Evolutionary conservation across 441 rosid genomes (phyloP).

Genomic region (Melastoma candidum): DNA sequence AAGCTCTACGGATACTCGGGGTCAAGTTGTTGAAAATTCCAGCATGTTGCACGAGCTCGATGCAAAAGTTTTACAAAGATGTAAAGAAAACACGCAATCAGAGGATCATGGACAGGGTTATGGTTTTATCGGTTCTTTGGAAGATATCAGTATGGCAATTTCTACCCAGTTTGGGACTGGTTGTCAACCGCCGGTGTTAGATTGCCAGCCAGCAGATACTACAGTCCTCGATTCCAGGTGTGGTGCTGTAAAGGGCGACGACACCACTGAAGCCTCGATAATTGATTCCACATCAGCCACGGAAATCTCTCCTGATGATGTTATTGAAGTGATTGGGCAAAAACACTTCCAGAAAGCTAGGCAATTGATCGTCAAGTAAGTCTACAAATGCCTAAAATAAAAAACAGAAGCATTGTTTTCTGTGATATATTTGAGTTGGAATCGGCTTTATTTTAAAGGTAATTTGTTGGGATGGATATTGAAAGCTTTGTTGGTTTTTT

Average conservation of each 20-base stretch:
- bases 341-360: conserved; percentile 89
- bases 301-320: conserved; percentile 62
- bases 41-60: conserved; percentile 21
- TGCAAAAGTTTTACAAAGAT: conserved; percentile 24
- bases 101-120: conserved; percentile 11
- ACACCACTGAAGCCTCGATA: conserved; percentile 45
- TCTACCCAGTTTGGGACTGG: conserved; percentile 18
- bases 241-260: conserved; percentile 36
- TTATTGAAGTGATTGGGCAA: conserved; percentile 74
- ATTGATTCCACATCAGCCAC: conserved; percentile 42
- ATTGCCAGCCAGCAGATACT: conserved; percentile 23
- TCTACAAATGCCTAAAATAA: conserved; percentile 1
- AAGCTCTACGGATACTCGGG: conserved; percentile 16
- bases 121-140: conserved; percentile 13
- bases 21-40: conserved; percentile 15
- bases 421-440: too few relatives aligned
- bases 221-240: conserved; percentile 20
- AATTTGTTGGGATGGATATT: too few relatives aligned
- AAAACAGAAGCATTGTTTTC: too few relatives aligned
- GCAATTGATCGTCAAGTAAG: conserved; percentile 79
- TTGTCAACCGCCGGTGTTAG: conserved; percentile 21
- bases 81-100: conserved; percentile 14
- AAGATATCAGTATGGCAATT: conserved; percentile 23
- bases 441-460: too few relatives aligned
- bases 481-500: too few relatives aligned